Evolutionary conservation across 2,329 filamentous ascomycete genomes (phyloP).

Genomic region (Tympanopsis confertula): DNA sequence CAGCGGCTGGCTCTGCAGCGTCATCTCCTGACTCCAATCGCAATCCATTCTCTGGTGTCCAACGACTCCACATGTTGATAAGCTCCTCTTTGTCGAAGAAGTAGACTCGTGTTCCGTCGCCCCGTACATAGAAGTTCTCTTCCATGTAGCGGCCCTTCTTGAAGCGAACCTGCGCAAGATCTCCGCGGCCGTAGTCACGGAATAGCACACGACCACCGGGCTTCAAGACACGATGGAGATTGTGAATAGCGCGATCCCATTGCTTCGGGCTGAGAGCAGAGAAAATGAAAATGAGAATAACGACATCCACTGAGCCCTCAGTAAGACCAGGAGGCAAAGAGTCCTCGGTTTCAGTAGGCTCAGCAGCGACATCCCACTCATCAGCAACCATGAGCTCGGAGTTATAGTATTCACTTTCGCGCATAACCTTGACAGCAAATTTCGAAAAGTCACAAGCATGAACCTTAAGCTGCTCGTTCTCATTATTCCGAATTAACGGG

Average conservation of each 20-base stretch:
- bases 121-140: slow-evolving; percentile 94
- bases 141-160: slow-evolving; percentile 89
- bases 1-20: slow-evolving; percentile 7
- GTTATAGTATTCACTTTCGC: slow-evolving; percentile 66
- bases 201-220: slow-evolving; percentile 89
- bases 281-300: slow-evolving; percentile 95
- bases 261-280: slow-evolving; percentile 76
- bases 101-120: slow-evolving; percentile 91
- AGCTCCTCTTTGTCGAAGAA: slow-evolving; percentile 89
- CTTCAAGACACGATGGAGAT: slow-evolving; percentile 74
- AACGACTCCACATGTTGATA: slow-evolving; percentile 55
- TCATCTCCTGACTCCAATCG: slow-evolving; percentile 7
- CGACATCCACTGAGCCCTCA: slow-evolving; percentile 76
- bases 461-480: slow-evolving; percentile 69
- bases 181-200: slow-evolving; percentile 89
- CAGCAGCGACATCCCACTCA: slow-evolving; percentile 76
- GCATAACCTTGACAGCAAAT: slow-evolving; percentile 87
- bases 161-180: slow-evolving; percentile 91
- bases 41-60: background rate
- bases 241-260: slow-evolving; percentile 72
- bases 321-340: slow-evolving; percentile 65
- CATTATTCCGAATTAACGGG: slow-evolving; percentile 73
- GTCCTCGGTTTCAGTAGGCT: slow-evolving; percentile 21
- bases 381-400: slow-evolving; percentile 67
- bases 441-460: slow-evolving; percentile 96